A percentile compares a stretch with the other conserved stretches of the same genome.
Evolutionary conservation across 495 filamentous ascomycete genomes (phyloP).

Genomic region (Lophiostoma macrostomum): DNA sequence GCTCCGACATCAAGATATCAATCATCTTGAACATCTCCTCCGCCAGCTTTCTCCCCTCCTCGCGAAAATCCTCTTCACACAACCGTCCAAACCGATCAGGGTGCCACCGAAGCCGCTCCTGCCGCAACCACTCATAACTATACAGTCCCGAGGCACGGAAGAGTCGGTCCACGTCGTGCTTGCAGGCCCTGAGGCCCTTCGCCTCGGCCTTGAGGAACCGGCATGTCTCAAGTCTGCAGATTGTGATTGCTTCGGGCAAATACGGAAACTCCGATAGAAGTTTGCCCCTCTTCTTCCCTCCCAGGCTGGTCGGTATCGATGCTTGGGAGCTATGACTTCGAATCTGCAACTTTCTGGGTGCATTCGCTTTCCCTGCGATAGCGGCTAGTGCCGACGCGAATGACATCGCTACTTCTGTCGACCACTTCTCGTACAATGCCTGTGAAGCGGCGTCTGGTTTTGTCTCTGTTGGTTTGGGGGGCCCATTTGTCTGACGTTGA

Average conservation of each 20-base stretch:
- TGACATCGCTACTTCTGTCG: background rate
- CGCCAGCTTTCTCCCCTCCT: conserved; percentile 19
- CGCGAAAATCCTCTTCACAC: conserved; percentile 23
- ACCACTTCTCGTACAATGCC: conserved; percentile 19
- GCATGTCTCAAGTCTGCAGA: conserved; percentile 14
- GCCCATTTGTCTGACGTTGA: background rate
- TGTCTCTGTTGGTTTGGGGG: background rate
- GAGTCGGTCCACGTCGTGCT: conserved; percentile 26
- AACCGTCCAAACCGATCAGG: conserved; percentile 30
- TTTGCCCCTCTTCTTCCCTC: background rate
- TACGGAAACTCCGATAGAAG: conserved; percentile 24
- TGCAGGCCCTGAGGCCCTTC: conserved; percentile 19
- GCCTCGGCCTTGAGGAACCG: conserved; percentile 3
- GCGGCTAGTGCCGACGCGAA: conserved; percentile 12
- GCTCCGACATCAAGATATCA: conserved; percentile 15
- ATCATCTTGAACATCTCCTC: conserved; percentile 33
- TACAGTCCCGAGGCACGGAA: conserved; percentile 25
- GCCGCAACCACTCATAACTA: conserved; percentile 26
- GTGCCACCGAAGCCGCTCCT: conserved; percentile 32
- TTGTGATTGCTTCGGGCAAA: conserved; percentile 9
- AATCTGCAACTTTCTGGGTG: conserved; percentile 18
- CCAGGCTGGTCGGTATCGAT: background rate
- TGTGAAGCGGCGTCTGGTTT: conserved; percentile 5
- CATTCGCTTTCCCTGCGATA: background rate
- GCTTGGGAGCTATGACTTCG: background rate